Evolutionary conservation across 768 basidiomycete species (phyloP), one percentile per base, ranked within the genome.

Genomic region (Termitomyces sp.): DNA sequence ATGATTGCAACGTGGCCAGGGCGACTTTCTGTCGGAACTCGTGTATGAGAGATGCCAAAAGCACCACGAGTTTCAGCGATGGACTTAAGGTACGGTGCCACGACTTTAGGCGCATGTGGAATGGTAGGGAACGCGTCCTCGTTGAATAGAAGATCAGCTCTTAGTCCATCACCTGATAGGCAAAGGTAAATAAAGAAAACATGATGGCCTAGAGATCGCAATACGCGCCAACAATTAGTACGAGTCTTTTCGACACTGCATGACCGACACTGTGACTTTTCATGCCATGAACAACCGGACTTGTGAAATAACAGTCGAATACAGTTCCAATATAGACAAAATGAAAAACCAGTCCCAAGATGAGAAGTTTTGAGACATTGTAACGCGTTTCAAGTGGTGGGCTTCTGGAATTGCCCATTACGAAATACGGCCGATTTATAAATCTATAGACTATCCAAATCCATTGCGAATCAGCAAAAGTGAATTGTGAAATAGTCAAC

Each of bases 1-100:
- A 94, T 92, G 53, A 94, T 81, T 21, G 92, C 91, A 26, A 94
- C 91, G 67, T 94, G 92, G 9, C 92, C 92, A 1, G 92, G 91
- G 23, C 92, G 73, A 67, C 87, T 91, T 64, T 94, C 92, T 5
- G 92, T 94, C 21, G 92, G 92, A 3, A 94, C 91, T 30, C 83
- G 78, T 1, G 91, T 94, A 68, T 94, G 91, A 5, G 87, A 91
- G 21, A 94, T 78, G 6, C 92, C 92, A 69, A 86, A 93, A 5
- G 86, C 87, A 15, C 92, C 91, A 53, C 86, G 74, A 6, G 70
- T 71, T 60, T 86, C 79, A 9, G 77, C 76, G 52, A 93, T 84
- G 12, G 82, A 81, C 49, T 87, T 80, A 23, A 94, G 66, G 69
- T 90, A 76, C 0, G 91, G 92, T 3, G 92, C 92, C 17, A 86